Conservation (phyloP, 441 rosid genomes). For the Raphanus hybrid region DNA sequence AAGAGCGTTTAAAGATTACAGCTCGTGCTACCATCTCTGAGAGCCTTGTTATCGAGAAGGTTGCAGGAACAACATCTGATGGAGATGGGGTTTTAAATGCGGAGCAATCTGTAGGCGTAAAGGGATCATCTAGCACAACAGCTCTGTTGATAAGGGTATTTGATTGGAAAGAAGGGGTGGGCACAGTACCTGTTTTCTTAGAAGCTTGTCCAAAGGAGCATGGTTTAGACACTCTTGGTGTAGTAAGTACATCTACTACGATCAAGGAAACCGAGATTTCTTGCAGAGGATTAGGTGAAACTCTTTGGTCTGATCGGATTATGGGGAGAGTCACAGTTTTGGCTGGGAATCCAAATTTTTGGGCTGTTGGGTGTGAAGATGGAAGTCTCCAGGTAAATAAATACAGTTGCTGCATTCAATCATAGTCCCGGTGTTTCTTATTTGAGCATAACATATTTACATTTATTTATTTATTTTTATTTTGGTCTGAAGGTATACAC, state of each 20-base stretch:
- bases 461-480: too few relatives aligned
- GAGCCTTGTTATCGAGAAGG: slow-evolving; percentile 86
- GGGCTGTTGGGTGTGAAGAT: slow-evolving; percentile 99
- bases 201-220: slow-evolving; percentile 86
- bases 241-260: slow-evolving; percentile 58
- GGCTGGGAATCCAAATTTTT: slow-evolving; percentile 94
- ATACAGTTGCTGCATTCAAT: slow-evolving; percentile 9
- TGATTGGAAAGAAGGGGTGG: slow-evolving; percentile 81
- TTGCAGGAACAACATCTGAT: slow-evolving; percentile 52
- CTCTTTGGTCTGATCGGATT: slow-evolving; percentile 91
- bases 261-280: slow-evolving; percentile 84
- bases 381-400: slow-evolving; percentile 84
- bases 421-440: too few relatives aligned
- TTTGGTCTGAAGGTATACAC: slow-evolving; percentile 70
- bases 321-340: slow-evolving; percentile 87
- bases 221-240: slow-evolving; percentile 75
- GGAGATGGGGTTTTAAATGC: slow-evolving; percentile 61
- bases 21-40: slow-evolving; percentile 80
- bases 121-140: slow-evolving; percentile 58
- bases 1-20: slow-evolving; percentile 72
- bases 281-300: slow-evolving; percentile 72
- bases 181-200: slow-evolving; percentile 69
- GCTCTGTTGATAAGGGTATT: slow-evolving; percentile 76
- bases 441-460: too few relatives aligned
- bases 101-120: slow-evolving; percentile 62